These are phyloP conservation scores for Taiozyma sp. DNA, from an alignment of 1,139 yeast species.

Conservation along the genomic window DNA sequence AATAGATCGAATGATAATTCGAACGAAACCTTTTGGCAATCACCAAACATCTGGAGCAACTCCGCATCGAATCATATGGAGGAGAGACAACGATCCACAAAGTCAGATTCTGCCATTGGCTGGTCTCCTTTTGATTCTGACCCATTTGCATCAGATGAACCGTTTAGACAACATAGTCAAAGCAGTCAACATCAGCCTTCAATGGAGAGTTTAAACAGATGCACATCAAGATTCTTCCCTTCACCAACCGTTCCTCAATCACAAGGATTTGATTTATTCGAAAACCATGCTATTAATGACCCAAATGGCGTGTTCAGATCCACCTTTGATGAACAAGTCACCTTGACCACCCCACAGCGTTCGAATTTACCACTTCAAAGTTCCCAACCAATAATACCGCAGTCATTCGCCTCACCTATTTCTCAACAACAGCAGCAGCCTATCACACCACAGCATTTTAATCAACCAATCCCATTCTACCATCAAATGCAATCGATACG, in stretches of 20 bases:
- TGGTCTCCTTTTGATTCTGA: slow-evolving; percentile 24
- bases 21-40: slow-evolving; percentile 10
- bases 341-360: neutral
- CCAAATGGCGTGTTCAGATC: neutral
- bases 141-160: slow-evolving; percentile 15
- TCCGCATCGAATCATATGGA: slow-evolving; percentile 7
- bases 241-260: slow-evolving; percentile 28
- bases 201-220: slow-evolving; percentile 16
- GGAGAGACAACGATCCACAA: slow-evolving; percentile 21
- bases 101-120: slow-evolving; percentile 21
- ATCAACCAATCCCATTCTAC: neutral
- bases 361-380: neutral
- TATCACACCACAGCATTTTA: neutral
- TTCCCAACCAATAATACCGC: slow-evolving; percentile 6
- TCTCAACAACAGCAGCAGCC: neutral
- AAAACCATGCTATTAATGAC: neutral
- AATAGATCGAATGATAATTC: neutral
- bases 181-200: slow-evolving; percentile 3
- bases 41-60: slow-evolving; percentile 19
- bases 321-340: neutral
- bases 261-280: slow-evolving; percentile 12
- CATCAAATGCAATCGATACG: neutral
- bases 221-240: slow-evolving; percentile 33
- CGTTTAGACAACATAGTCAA: neutral
- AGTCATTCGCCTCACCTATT: neutral